Percentiles rank a stretch among this genome's conserved stretches.
phyloP scores from a whole-genome alignment of 2,329 filamentous ascomycete genomes.

The Fusarium torreyae region DNA sequence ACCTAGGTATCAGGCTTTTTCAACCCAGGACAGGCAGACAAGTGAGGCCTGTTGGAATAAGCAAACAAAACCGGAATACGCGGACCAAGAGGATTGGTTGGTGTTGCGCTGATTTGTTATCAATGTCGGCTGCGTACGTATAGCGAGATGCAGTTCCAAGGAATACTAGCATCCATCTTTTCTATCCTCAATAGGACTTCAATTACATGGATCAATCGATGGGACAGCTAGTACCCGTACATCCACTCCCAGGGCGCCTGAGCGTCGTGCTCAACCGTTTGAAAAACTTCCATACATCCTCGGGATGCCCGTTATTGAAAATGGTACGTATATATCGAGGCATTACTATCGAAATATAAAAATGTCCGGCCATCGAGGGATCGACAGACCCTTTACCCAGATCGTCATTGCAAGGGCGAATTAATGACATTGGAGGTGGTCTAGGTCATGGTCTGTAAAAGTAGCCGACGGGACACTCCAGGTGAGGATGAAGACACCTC shows the following conservation, averaged over 20 bases:
- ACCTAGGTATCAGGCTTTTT: slow-evolving; percentile 21
- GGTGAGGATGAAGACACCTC: not conserved
- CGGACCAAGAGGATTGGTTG: slow-evolving; percentile 30
- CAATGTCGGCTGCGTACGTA: not conserved
- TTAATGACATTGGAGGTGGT: slow-evolving; percentile 22
- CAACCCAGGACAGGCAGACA: slow-evolving; percentile 17
- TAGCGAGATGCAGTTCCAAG: slow-evolving; percentile 5
- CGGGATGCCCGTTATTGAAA: slow-evolving; percentile 22
- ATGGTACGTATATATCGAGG: slow-evolving; percentile 1
- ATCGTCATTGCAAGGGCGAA: slow-evolving; percentile 40
- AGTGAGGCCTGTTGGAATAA: slow-evolving; percentile 31
- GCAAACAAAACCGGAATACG: slow-evolving; percentile 31
- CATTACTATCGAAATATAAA: slow-evolving; percentile 1
- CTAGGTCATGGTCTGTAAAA: slow-evolving; percentile 27
- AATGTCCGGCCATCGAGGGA: slow-evolving; percentile 24
- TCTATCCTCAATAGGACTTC: no score
- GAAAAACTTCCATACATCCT: slow-evolving; percentile 1
- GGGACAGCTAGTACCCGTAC: not conserved
- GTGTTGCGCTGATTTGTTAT: slow-evolving; percentile 4
- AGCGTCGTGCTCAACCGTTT: slow-evolving; percentile 14
- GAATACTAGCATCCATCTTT: not conserved
- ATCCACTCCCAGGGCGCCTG: slow-evolving; percentile 21
- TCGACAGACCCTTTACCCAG: slow-evolving; percentile 25
- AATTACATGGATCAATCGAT: not conserved
- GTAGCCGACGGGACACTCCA: slow-evolving; percentile 8